A percentile compares a stretch with the other conserved stretches of the same genome.
Evolutionary conservation across 169 alveolate genomes (phyloP).

Genomic region (Perkinsus chesapeaki): DNA sequence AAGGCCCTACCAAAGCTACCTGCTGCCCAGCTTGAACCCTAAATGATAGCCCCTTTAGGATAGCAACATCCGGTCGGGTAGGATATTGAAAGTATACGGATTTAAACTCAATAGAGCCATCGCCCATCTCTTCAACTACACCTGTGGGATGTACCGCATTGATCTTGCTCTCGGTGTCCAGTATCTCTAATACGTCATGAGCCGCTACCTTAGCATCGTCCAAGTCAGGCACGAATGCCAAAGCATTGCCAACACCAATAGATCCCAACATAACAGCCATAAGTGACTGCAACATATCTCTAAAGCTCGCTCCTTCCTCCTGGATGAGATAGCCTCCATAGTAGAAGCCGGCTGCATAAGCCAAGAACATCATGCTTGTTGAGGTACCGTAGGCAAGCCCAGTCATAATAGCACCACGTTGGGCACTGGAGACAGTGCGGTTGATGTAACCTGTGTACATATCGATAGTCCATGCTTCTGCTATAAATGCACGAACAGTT

Average conservation of each 20-base stretch:
- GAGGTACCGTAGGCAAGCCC: conserved; percentile 60
- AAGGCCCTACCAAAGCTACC: conserved; percentile 79
- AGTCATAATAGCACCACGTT: conserved; percentile 29
- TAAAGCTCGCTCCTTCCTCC: conserved; percentile 32
- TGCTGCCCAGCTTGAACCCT: conserved; percentile 66
- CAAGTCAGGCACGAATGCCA: conserved; percentile 37
- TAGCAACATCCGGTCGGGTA: conserved; percentile 11
- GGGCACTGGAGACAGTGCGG: neutral
- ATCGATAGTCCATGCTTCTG: conserved; percentile 29
- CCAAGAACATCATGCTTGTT: conserved; percentile 39
- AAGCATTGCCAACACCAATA: conserved; percentile 32
- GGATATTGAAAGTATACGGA: conserved; percentile 20
- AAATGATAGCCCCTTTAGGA: conserved; percentile 38
- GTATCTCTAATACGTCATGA: conserved; percentile 27
- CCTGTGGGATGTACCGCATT: neutral
- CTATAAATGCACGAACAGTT: conserved; percentile 56
- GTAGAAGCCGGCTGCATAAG: conserved; percentile 40
- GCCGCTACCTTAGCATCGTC: conserved; percentile 37
- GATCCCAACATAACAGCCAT: conserved; percentile 33
- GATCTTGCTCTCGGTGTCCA: conserved; percentile 21
- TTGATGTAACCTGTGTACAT: neutral
- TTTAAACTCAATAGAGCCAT: neutral
- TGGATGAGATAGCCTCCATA: conserved; percentile 41
- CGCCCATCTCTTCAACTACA: conserved; percentile 10
- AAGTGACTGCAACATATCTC: conserved; percentile 43